Evolutionary conservation across 768 basidiomycete genomes (phyloP).

Genomic region (Tremella mesenterica): DNA sequence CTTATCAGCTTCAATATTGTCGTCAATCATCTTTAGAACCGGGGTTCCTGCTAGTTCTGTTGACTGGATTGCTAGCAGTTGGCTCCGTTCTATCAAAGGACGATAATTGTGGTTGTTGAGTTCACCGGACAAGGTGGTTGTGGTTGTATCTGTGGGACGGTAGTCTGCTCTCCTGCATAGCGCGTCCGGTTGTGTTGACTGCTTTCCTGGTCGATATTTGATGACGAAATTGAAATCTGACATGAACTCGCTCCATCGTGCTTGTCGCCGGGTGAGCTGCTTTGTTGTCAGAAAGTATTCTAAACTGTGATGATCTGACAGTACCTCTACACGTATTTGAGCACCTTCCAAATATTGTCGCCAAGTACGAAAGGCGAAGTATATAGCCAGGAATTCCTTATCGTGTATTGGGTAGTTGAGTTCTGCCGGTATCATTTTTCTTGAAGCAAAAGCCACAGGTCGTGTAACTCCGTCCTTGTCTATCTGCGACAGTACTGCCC

Average conservation of each 20-base stretch:
- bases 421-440: conserved; percentile 38
- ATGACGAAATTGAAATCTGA: conserved; percentile 12
- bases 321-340: neutral
- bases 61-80: neutral
- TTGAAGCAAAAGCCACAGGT: conserved; percentile 46
- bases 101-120: neutral
- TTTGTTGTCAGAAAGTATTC: conserved; percentile 13
- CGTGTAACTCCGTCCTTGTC: neutral
- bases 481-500: conserved; percentile 36
- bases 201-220: conserved; percentile 8
- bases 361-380: conserved; percentile 29
- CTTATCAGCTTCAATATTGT: neutral
- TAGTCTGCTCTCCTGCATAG: conserved; percentile 11
- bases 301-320: neutral
- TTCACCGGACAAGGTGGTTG: neutral
- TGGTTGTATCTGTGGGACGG: neutral
- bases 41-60: neutral
- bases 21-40: neutral
- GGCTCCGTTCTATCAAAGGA: neutral
- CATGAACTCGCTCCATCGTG: conserved; percentile 44
- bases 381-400: conserved; percentile 51
- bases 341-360: conserved; percentile 6
- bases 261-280: conserved; percentile 48
- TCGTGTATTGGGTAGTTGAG: conserved; percentile 52
- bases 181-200: conserved; percentile 7